Percentiles rank a stretch among this genome's conserved stretches.
Conservation (phyloP, 2,329 filamentous ascomycete species). For the Dothideomycetes sp. region DNA sequence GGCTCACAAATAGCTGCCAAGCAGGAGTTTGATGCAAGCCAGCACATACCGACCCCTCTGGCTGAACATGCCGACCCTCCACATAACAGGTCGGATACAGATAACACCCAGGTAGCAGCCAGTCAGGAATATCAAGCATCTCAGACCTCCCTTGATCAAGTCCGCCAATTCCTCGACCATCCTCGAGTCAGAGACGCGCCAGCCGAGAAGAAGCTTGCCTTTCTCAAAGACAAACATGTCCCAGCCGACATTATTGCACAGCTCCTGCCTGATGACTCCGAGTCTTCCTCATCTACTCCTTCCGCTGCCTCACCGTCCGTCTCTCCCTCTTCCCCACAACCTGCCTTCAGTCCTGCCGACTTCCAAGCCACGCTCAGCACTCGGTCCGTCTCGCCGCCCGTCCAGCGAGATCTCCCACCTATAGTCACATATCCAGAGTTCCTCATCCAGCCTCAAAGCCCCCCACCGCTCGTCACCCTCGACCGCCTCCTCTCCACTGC, state of each 20-base stretch:
- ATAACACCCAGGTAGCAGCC: background rate
- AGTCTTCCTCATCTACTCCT: no score
- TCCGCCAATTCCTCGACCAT: conserved; percentile 65
- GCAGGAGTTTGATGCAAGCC: conserved; percentile 7
- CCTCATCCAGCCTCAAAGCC: conserved; percentile 46
- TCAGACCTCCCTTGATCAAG: conserved; percentile 45
- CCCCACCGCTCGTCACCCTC: conserved; percentile 48
- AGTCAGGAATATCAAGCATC: background rate
- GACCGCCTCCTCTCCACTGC: conserved; percentile 44
- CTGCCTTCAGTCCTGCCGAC: conserved; percentile 13
- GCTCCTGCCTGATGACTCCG: background rate
- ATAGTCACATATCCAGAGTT: conserved; percentile 60
- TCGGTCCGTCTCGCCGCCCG: conserved; percentile 8
- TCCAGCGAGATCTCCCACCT: conserved; percentile 39
- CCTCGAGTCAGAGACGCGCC: conserved; percentile 58
- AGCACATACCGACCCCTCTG: background rate
- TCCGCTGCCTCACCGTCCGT: background rate
- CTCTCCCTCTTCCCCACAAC: background rate
- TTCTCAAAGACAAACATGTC: conserved; percentile 63
- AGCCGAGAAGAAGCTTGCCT: conserved; percentile 61
- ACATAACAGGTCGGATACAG: background rate
- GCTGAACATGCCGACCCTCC: no score
- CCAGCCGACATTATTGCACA: background rate
- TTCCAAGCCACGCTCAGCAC: conserved; percentile 10
- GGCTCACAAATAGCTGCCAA: background rate